Evolutionary conservation across 2,329 filamentous ascomycete species (phyloP).

Genomic region (Aureobasidium sp.): DNA sequence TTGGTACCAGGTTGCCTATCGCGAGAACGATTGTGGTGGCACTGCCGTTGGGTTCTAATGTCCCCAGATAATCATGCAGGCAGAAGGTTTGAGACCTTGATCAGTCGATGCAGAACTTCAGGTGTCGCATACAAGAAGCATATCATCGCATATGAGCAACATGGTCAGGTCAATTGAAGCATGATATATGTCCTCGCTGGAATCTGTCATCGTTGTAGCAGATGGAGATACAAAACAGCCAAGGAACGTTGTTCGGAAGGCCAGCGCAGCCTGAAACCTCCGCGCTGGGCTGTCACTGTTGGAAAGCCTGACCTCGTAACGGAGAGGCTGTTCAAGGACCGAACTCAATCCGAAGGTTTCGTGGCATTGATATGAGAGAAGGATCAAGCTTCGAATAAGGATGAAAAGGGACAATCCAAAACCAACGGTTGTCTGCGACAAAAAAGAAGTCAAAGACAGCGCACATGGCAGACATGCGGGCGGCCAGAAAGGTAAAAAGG

Average conservation of each 20-base stretch:
- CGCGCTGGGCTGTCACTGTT: constrained; percentile 5
- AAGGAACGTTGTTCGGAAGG: constrained; percentile 4
- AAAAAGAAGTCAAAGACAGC: neutral
- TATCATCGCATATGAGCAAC: neutral
- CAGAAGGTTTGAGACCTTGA: neutral
- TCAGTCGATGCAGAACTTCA: neutral
- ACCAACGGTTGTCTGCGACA: neutral
- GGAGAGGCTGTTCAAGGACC: neutral
- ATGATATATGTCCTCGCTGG: neutral
- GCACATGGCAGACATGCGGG: constrained; percentile 6
- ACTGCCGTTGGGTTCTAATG: neutral
- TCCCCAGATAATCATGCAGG: neutral
- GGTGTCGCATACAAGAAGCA: neutral
- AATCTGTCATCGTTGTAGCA: neutral
- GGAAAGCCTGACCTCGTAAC: neutral
- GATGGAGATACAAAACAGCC: constrained; percentile 3
- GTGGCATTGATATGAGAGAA: neutral
- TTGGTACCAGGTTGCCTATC: neutral
- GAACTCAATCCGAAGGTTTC: neutral
- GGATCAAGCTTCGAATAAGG: neutral
- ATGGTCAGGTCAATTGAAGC: neutral
- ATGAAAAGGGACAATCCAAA: neutral
- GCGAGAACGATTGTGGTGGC: constrained; percentile 3
- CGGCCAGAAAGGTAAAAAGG: constrained; percentile 2
- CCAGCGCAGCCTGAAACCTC: constrained; percentile 10